Evolutionary conservation across 2,329 filamentous ascomycete species (phyloP), one percentile per base, ranked within the genome.

Genomic region (Claviceps spartinae): DNA sequence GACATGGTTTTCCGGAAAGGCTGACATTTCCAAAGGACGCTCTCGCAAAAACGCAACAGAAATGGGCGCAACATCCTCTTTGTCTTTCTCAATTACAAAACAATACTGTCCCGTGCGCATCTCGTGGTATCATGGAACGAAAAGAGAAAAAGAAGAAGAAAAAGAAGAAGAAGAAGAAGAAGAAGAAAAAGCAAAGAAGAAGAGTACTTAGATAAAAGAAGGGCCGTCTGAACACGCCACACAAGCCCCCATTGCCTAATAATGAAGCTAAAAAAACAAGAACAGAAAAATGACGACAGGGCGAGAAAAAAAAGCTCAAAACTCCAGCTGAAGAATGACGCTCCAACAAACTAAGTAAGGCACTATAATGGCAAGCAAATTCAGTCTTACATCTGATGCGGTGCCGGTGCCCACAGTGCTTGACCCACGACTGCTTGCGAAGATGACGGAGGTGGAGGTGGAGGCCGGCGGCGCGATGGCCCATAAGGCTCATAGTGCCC

Each of bases 321-420:
- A 42, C 48, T 34, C 48, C 48, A 49, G 24, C 48, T 36, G 3
- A 24, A 34, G 30, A 42, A 20, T 36, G 24, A 34, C 6, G 42
- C 38, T 38, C 14, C 1, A 18, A 49, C 30, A 38, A 34, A 34
- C 9, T 4, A 34, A 34, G 26, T 11, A 34, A 34, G 30, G 9
- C 30, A 22, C 24, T 18, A 7, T 30, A 30, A 9, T 37, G 1
- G 34, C 45, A 38, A 49, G 7, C 2, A 16, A 22, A n/a, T 36
- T 26, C 30, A 24, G 8, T 13, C 20, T 46, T 34, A 50, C 30
- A 34, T 38, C 38, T 38, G 48, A 47, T 18, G 37, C 13, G 52
- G 50, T 14, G 36, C 43, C 20, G 34, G 49, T n/a, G 52, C 50
- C 57, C 56, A 59, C 20, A 58, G 45, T 11, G 52, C 54, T 44